Conservation (phyloP, 768 basidiomycete genomes). For the Gymnopilus dilepis region DNA sequence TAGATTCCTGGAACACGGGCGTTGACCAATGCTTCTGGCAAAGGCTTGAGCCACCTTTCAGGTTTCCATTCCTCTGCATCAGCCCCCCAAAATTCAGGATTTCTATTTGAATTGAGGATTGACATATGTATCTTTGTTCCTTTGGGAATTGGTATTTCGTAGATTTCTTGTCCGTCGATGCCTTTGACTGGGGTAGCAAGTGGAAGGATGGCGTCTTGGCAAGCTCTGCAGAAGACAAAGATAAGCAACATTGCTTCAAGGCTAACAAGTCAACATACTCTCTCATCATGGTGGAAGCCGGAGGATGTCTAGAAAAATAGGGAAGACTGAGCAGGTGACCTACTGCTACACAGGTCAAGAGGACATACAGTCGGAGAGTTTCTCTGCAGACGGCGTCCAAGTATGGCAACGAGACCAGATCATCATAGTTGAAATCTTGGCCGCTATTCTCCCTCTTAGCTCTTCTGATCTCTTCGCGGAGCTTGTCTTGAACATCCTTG, state of each 20-base stretch:
- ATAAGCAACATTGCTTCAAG: conserved; percentile 10
- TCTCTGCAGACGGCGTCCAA: conserved; percentile 47
- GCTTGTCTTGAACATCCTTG: conserved; percentile 35
- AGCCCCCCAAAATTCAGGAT: conserved; percentile 42
- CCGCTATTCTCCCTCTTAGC: conserved; percentile 25
- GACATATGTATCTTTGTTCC: conserved; percentile 48
- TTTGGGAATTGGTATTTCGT: conserved; percentile 43
- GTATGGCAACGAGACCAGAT: conserved; percentile 40
- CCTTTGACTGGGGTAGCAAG: conserved; percentile 41
- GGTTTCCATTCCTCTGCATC: conserved; percentile 31
- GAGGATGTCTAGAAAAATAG: conserved; percentile 24
- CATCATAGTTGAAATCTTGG: conserved; percentile 41
- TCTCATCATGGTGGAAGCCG: conserved; percentile 10
- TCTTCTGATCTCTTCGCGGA: conserved; percentile 42
- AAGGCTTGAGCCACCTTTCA: conserved; percentile 28
- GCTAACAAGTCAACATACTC: conserved; percentile 18
- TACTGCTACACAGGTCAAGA: background rate
- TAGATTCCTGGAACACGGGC: conserved; percentile 25
- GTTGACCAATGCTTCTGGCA: conserved; percentile 23
- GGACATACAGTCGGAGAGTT: conserved; percentile 42
- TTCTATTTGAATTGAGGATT: conserved; percentile 40
- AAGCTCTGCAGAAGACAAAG: background rate
- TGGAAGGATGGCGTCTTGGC: conserved; percentile 1
- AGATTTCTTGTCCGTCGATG: conserved; percentile 39
- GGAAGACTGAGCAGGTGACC: background rate